These are phyloP conservation scores for Salix caprea DNA, from an alignment of 345 rosid species.

Conservation along the genomic window DNA sequence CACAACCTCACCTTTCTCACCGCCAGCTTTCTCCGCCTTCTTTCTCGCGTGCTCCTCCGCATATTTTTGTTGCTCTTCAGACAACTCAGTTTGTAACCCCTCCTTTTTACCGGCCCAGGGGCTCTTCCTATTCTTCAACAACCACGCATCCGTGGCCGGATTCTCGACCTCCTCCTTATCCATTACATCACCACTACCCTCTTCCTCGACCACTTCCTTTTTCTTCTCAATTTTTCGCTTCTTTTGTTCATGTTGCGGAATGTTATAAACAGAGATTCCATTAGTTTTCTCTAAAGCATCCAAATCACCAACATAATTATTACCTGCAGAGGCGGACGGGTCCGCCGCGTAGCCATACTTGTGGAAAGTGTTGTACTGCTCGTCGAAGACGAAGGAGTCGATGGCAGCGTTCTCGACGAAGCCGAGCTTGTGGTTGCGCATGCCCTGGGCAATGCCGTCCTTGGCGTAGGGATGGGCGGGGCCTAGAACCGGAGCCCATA, in stretches of 20 bases:
- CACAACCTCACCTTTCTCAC: slow-evolving; percentile 73
- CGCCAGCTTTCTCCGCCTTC: slow-evolving; percentile 76
- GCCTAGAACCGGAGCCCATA: slow-evolving; percentile 84
- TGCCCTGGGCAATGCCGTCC: slow-evolving; percentile 91
- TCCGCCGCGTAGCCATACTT: slow-evolving; percentile 84
- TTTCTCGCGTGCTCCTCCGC: slow-evolving; percentile 94
- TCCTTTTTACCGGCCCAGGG: slow-evolving; percentile 98
- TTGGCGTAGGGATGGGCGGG: slow-evolving; percentile 92
- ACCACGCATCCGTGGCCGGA: slow-evolving; percentile 79
- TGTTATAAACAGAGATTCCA: slow-evolving; percentile 70
- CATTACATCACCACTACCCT: slow-evolving; percentile 22
- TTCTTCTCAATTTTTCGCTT: slow-evolving; percentile 60
- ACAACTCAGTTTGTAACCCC: slow-evolving; percentile 65
- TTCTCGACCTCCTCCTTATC: slow-evolving; percentile 58
- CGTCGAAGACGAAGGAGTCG: slow-evolving; percentile 78
- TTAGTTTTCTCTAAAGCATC: slow-evolving; percentile 57
- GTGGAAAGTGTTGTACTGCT: slow-evolving; percentile 88
- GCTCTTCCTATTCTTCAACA: slow-evolving; percentile 75
- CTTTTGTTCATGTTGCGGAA: slow-evolving; percentile 82
- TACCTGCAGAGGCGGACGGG: slow-evolving; percentile 58
- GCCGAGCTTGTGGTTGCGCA: slow-evolving; percentile 97
- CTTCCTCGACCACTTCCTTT: slow-evolving; percentile 38
- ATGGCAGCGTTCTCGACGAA: slow-evolving; percentile 90
- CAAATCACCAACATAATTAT: slow-evolving; percentile 71
- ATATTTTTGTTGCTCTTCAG: slow-evolving; percentile 96